A percentile compares a stretch with the other conserved stretches of the same genome.
Conservation (phyloP, 2,329 filamentous ascomycete genomes). For the Ophiosphaerella korrae region DNA sequence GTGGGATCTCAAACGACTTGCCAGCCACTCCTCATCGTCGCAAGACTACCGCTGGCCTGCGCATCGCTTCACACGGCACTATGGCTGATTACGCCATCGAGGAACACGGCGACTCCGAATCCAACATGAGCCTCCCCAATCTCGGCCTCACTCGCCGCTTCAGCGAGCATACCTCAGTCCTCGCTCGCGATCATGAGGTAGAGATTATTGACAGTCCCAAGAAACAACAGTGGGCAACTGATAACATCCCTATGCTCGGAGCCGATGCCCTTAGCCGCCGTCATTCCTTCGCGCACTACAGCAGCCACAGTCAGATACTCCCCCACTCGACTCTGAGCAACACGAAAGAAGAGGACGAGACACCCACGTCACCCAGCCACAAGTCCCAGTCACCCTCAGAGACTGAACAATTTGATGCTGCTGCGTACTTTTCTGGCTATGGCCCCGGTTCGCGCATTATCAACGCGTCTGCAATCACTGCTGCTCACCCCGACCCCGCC, state of each 20-base stretch:
- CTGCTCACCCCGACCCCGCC: conserved; percentile 44
- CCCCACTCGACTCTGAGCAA: conserved; percentile 32
- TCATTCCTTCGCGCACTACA: conserved; percentile 70
- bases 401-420: conserved; percentile 59
- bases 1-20: conserved; percentile 35
- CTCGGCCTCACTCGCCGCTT: conserved; percentile 40
- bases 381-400: conserved; percentile 55
- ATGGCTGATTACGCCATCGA: conserved; percentile 72
- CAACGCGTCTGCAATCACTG: conserved; percentile 43
- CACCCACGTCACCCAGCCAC: conserved; percentile 28
- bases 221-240: conserved; percentile 36
- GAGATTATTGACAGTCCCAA: conserved; percentile 29
- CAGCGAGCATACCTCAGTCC: conserved; percentile 39
- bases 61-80: conserved; percentile 64
- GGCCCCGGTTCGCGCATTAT: conserved; percentile 44
- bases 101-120: conserved; percentile 69
- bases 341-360: conserved; percentile 41
- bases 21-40: conserved; percentile 34
- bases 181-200: conserved; percentile 28
- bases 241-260: conserved; percentile 28
- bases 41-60: conserved; percentile 55
- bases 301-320: conserved; percentile 32
- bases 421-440: conserved; percentile 46
- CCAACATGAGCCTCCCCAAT: conserved; percentile 51
- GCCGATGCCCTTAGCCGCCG: conserved; percentile 67